Evolutionary conservation across 192 early-diverging fungal genomes (phyloP), one percentile per base, ranked within the genome.

Genomic region (Pilaira anomala): DNA sequence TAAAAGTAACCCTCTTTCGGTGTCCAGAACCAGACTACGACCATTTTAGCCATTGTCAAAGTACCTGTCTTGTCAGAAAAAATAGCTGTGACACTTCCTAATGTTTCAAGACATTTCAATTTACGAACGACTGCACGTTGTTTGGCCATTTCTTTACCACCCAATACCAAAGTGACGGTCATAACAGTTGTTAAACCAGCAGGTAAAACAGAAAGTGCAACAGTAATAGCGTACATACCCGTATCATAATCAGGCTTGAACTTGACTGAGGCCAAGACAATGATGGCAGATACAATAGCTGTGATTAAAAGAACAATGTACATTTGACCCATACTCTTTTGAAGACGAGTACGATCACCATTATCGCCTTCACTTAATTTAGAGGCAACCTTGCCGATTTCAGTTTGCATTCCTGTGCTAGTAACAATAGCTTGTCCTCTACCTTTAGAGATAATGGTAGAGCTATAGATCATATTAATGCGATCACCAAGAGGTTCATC

Each of bases 61-160:
- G 95, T 97, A 24, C 95, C 93, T 5, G 87, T 88, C 81, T 98
- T 98, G 69, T 96, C 95, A 1, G 94, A 95, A 73, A 93, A 98
- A 78, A 98, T 98, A 63, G 91, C 87, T 33, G 92, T 94, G 11
- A 98, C 86, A 0, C 92, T 91, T 4, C 94, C 95, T n/a, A 98
- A 72, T 18, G 91, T 92, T 76, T 98, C 95, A 6, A 98, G 84
- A 11, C 88, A 89, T 19, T 88, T 88, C 11, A 95, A 76, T 70
- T 93, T 93, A 62, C 94, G 84, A n/a, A 98, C 94, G 51, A 98
- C 91, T 3, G 95, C 95, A 61, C 90, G 85, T 48, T 87, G 80
- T 57, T 83, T 83, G 26, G 95, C 87, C 91, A 98, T 89, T 41
- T 91, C 71, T 39, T 78, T 76, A 39, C 93, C 95, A 68, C 93